Percentiles rank a stretch among this genome's conserved stretches.
Evolutionary conservation across 371 early-diverging fungal genomes (phyloP).

Genomic region (Mucor piriformis): DNA sequence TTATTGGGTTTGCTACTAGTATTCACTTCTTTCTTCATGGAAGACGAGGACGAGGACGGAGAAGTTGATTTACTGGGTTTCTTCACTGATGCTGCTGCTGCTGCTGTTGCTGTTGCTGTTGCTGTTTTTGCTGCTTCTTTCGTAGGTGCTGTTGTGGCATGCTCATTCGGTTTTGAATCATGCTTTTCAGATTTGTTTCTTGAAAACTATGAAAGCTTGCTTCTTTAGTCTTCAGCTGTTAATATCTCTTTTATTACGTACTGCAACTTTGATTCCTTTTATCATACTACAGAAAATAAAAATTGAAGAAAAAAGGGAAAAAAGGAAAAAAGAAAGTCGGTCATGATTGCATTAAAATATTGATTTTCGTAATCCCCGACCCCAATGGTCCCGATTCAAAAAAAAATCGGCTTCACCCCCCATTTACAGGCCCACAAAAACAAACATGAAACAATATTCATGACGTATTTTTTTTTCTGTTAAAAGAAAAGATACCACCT

Average conservation of each 20-base stretch:
- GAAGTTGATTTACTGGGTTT: no score
- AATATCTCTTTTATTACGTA: slow-evolving; percentile 22
- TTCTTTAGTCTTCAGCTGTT: background rate
- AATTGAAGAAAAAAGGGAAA: background rate
- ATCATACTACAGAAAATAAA: slow-evolving; percentile 26
- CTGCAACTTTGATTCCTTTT: slow-evolving; percentile 51
- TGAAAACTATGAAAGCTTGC: slow-evolving; percentile 32
- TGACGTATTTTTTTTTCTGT: no score
- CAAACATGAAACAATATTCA: no score
- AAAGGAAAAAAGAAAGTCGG: slow-evolving; percentile 4
- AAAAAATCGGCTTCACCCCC: background rate
- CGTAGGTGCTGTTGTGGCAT: background rate
- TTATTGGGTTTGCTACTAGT: background rate
- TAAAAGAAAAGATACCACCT: no score
- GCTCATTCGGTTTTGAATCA: background rate
- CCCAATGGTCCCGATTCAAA: background rate
- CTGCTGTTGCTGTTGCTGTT: no score
- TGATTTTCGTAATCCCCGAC: background rate
- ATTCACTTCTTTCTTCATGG: background rate
- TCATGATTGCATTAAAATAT: background rate
- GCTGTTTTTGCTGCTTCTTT: background rate
- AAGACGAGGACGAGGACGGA: no score
- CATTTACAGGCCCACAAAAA: no score
- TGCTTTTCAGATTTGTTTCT: slow-evolving; percentile 31
- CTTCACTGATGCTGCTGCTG: no score